Evolutionary conservation across 2,329 filamentous ascomycete genomes (phyloP), one percentile per base, ranked within the genome.

Genomic region (Ustulina deusta): DNA sequence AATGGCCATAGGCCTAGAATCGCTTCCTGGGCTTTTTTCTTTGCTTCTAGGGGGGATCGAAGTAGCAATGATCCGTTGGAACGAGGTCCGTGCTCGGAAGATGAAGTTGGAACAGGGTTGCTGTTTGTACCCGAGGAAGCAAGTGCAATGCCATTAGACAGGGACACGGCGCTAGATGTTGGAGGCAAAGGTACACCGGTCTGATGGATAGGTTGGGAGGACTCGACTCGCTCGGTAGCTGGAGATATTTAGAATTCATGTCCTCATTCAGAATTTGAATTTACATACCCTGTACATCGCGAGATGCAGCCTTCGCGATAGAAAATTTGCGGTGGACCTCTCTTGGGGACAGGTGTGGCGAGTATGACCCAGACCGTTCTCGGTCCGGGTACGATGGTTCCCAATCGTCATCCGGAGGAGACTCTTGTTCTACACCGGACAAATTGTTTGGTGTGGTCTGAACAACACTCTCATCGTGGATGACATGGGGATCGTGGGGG

Each of bases 1-100:
- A 92, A 78, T 1, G 85, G 83, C 81, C 83, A 85, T 2, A 94
- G 81, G 42, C 87, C 85, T 34, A 93, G 78, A 44, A 94, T 88
- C 3, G 91, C 90, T 27, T 87, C 86, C 74, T 89, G 87, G 0
- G 92, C 92, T 71, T 87, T 83, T 69, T 86, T 87, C 61, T 82
- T 86, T 36, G 81, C 84, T 60, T 85, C 82, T 17, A 48, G 11
- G 4, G 4, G 49, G 0, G 78, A 79, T 46, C 70, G 74, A 58
- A 77, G 78, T 4, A 73, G 9, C 6, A 44, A 58, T 1, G 7
- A 55, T 5, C 44, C 57, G 25, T 44, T 52, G 10, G 48, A 13
- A 11, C 9, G 10, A 38, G 46, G 17, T 25, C 61, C 54, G 38
- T 61, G 66, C 9, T 32, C 15, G 29, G 62, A 29, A 20, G 20